Evolutionary conservation across 352 stramenopile species (phyloP).

Genomic region (Phytophthora pisi): DNA sequence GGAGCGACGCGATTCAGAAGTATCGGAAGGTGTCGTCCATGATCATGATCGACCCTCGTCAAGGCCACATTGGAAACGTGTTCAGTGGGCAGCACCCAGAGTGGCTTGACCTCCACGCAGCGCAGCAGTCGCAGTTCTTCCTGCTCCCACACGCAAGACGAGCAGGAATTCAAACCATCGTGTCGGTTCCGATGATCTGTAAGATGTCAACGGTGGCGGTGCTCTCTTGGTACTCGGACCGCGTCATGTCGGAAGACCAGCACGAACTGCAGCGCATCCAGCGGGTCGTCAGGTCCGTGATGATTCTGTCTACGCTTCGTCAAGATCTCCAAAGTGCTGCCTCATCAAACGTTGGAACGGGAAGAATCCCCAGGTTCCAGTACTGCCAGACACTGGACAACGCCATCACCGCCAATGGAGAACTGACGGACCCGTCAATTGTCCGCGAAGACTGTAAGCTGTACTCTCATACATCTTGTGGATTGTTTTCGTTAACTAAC

Average conservation of each 20-base stretch:
- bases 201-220: slow-evolving; percentile 84
- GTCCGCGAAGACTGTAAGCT: slow-evolving; percentile 56
- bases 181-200: slow-evolving; percentile 83
- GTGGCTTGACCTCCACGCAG: slow-evolving; percentile 59
- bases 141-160: slow-evolving; percentile 69
- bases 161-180: slow-evolving; percentile 65
- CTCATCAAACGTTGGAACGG: slow-evolving; percentile 24
- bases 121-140: slow-evolving; percentile 75
- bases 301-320: slow-evolving; percentile 61
- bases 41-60: slow-evolving; percentile 79
- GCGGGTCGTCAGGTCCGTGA: slow-evolving; percentile 69
- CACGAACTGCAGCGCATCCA: slow-evolving; percentile 77
- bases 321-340: slow-evolving; percentile 51
- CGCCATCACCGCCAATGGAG: slow-evolving; percentile 73
- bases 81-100: slow-evolving; percentile 77
- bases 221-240: slow-evolving; percentile 79
- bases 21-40: slow-evolving; percentile 75
- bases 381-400: slow-evolving; percentile 82
- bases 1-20: slow-evolving; percentile 64
- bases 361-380: slow-evolving; percentile 70
- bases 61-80: slow-evolving; percentile 75
- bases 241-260: slow-evolving; percentile 54
- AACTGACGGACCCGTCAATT: slow-evolving; percentile 51
- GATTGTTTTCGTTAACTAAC: too few relatives aligned
- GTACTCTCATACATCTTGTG: background rate